Evolutionary conservation across 2,329 filamentous ascomycete genomes (phyloP).

Genomic region (Ophiocordyceps australis): DNA sequence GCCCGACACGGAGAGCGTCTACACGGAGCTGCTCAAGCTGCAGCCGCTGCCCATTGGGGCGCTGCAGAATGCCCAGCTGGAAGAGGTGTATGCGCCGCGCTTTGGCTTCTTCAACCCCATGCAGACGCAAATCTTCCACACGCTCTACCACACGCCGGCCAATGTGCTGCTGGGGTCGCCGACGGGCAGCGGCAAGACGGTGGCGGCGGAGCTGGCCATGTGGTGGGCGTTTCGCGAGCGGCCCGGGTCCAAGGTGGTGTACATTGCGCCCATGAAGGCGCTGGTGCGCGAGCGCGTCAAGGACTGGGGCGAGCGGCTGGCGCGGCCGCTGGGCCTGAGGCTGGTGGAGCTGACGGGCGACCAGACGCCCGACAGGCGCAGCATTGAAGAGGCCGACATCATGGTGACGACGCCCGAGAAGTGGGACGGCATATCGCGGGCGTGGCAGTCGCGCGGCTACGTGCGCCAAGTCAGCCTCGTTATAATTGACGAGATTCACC

Average conservation of each 20-base stretch:
- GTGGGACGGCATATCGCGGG: conserved; percentile 98
- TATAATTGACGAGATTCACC: conserved; percentile 96
- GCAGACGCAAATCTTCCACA: conserved; percentile 98
- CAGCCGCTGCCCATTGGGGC: conserved; percentile 79
- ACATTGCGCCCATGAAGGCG: conserved; percentile 98
- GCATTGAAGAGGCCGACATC: conserved; percentile 88
- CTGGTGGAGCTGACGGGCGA: conserved; percentile 91
- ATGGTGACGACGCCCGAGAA: conserved; percentile 99
- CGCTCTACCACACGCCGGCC: conserved; percentile 76
- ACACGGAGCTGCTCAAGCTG: conserved; percentile 82
- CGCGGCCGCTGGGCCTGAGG: conserved; percentile 67
- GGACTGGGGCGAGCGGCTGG: conserved; percentile 77
- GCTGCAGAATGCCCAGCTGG: conserved; percentile 69
- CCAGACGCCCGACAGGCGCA: conserved; percentile 92
- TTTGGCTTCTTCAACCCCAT: conserved; percentile 98
- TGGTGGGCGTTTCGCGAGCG: conserved; percentile 97
- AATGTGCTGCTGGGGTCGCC: conserved; percentile 93
- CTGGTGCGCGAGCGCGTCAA: conserved; percentile 90
- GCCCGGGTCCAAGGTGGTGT: conserved; percentile 92
- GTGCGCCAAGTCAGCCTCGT: conserved; percentile 89
- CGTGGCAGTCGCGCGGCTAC: conserved; percentile 95
- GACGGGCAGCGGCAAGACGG: conserved; percentile 93
- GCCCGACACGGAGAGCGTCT: conserved; percentile 92
- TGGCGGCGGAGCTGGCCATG: conserved; percentile 92
- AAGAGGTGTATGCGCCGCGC: conserved; percentile 73